phyloP scores from a whole-genome alignment of 2,329 filamentous ascomycete species.

The Pyrenophora graminea region DNA sequence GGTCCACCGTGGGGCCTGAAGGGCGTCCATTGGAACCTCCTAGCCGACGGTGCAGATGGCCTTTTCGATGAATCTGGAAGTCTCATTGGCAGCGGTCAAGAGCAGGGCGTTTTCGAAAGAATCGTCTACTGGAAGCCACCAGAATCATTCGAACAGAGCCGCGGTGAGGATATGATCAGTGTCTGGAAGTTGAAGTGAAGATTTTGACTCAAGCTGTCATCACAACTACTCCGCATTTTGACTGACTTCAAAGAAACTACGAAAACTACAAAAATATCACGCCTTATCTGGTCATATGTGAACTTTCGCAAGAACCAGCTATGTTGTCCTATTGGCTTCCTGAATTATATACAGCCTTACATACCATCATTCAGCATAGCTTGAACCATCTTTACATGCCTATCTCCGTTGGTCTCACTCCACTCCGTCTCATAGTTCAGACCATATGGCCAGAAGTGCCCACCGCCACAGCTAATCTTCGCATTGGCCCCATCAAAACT shows the following conservation, averaged over 20 bases:
- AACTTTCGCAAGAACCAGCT: neutral
- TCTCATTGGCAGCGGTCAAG: conserved; percentile 1
- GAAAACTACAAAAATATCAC: no score
- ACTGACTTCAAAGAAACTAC: neutral
- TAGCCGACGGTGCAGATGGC: conserved; percentile 16
- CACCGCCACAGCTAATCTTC: conserved; percentile 40
- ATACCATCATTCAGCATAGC: conserved; percentile 43
- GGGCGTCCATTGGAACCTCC: conserved; percentile 33
- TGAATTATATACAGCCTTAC: conserved; percentile 10
- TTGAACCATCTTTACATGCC: conserved; percentile 40
- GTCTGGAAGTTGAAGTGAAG: conserved; percentile 19
- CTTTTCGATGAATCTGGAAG: conserved; percentile 15
- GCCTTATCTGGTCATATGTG: no score
- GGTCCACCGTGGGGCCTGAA: conserved; percentile 76
- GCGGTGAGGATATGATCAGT: conserved; percentile 22
- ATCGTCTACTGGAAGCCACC: conserved; percentile 20
- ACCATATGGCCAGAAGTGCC: conserved; percentile 44
- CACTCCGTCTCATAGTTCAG: conserved; percentile 43
- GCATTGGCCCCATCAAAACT: conserved; percentile 37
- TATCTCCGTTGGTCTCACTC: conserved; percentile 42
- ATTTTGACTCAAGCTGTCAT: no score
- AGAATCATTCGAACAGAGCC: conserved; percentile 21
- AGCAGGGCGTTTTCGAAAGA: conserved; percentile 14
- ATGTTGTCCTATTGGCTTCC: neutral
- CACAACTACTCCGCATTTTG: neutral